These are phyloP conservation scores for Colletotrichum orchidophilum DNA, from an alignment of 2,329 filamentous ascomycete genomes.

Conservation along the genomic window DNA sequence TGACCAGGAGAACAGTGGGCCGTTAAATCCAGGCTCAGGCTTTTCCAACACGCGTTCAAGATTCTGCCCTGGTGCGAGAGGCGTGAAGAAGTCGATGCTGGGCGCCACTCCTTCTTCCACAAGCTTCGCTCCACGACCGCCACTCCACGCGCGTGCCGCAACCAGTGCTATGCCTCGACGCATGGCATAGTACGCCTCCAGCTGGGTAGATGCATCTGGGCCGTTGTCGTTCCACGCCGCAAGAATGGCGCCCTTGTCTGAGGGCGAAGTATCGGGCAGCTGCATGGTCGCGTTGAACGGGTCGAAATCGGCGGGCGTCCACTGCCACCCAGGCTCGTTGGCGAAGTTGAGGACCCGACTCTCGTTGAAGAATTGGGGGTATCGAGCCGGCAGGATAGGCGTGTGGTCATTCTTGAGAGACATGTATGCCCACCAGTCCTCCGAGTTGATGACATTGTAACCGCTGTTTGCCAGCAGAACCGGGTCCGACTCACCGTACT, in stretches of 20 bases:
- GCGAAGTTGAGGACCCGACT: conserved; percentile 56
- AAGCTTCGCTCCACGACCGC: conserved; percentile 46
- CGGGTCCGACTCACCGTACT: conserved; percentile 50
- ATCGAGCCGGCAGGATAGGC: conserved; percentile 55
- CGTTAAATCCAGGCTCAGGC: not conserved
- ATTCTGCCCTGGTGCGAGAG: conserved; percentile 53
- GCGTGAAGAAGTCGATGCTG: conserved; percentile 49
- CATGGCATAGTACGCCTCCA: conserved; percentile 58
- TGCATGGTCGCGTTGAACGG: conserved; percentile 52
- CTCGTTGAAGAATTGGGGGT: conserved; percentile 57
- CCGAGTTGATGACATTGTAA: conserved; percentile 54
- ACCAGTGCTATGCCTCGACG: conserved; percentile 54
- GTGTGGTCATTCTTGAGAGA: conserved; percentile 61
- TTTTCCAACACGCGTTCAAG: conserved; percentile 47
- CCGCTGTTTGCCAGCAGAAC: conserved; percentile 46
- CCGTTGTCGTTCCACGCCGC: conserved; percentile 61
- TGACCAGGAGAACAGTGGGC: conserved; percentile 45
- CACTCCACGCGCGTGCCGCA: conserved; percentile 51
- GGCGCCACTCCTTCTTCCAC: conserved; percentile 37
- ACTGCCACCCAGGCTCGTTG: conserved; percentile 51
- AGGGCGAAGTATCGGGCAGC: conserved; percentile 41
- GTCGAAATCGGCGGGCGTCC: conserved; percentile 56
- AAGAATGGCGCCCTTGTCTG: conserved; percentile 47
- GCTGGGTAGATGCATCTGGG: conserved; percentile 56
- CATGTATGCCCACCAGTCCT: conserved; percentile 65